These are phyloP conservation scores for Brasilioporus rufonigricans DNA, from an alignment of 768 basidiomycete species.

Conservation along the genomic window DNA sequence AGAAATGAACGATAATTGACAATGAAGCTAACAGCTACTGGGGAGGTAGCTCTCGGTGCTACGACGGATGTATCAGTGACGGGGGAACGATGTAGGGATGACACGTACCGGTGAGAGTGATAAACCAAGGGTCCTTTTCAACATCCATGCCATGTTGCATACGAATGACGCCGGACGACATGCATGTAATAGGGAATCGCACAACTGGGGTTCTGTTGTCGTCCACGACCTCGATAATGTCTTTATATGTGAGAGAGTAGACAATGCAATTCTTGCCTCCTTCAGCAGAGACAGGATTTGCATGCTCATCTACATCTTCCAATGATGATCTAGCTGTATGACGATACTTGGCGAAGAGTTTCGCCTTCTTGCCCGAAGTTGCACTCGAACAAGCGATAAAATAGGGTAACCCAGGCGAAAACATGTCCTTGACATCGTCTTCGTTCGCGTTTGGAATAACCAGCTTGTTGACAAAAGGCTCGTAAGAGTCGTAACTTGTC, in stretches of 20 bases:
- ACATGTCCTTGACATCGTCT: slow-evolving; percentile 20
- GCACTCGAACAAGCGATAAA: slow-evolving; percentile 18
- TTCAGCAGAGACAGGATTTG: slow-evolving; percentile 9
- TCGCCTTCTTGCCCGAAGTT: slow-evolving; percentile 18
- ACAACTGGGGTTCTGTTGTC: background rate
- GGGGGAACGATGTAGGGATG: background rate
- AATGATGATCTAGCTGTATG: slow-evolving; percentile 1
- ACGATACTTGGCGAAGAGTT: slow-evolving; percentile 21
- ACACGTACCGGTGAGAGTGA: slow-evolving; percentile 6
- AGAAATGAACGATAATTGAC: slow-evolving; percentile 18
- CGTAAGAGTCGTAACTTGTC: slow-evolving; percentile 21
- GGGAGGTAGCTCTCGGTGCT: slow-evolving; percentile 18
- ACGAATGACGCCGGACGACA: slow-evolving; percentile 18
- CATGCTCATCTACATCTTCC: slow-evolving; percentile 13
- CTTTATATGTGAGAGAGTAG: slow-evolving; percentile 16
- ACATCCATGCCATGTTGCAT: slow-evolving; percentile 17
- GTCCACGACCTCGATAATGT: slow-evolving; percentile 4
- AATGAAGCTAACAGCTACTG: slow-evolving; percentile 20
- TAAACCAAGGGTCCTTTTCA: slow-evolving; percentile 13
- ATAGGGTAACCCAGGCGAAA: slow-evolving; percentile 22
- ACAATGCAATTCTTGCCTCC: slow-evolving; percentile 24
- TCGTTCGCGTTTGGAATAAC: background rate
- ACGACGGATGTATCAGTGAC: background rate
- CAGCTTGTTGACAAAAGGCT: slow-evolving; percentile 15
- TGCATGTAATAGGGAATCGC: slow-evolving; percentile 6